Conservation (phyloP, 441 rosid genomes). For the Populus hybrid region DNA sequence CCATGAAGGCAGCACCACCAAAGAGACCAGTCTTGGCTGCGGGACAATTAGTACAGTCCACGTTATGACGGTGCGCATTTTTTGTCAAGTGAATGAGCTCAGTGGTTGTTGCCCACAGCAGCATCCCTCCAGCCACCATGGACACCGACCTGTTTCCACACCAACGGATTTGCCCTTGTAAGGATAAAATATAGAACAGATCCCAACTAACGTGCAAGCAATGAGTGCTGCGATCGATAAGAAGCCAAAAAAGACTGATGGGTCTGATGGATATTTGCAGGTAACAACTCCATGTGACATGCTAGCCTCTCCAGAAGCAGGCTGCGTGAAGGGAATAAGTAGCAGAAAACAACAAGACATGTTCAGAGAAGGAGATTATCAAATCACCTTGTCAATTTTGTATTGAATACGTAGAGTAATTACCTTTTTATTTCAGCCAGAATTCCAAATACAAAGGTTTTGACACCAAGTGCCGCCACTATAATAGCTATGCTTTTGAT, state of each 20-base stretch:
- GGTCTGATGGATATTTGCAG: conserved; percentile 78
- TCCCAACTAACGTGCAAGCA: conserved; percentile 44
- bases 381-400: background rate
- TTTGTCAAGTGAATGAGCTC: conserved; percentile 60
- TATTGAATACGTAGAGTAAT: too few species aligned
- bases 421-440: conserved; percentile 25
- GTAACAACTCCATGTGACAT: conserved; percentile 46
- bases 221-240: conserved; percentile 52
- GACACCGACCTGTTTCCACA: conserved; percentile 38
- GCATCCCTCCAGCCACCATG: conserved; percentile 48
- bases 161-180: conserved; percentile 58
- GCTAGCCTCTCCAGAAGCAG: conserved; percentile 57
- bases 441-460: conserved; percentile 21
- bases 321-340: conserved; percentile 29
- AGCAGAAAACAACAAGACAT: background rate
- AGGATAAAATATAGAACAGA: conserved; percentile 55
- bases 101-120: conserved; percentile 66
- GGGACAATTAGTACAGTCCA: conserved; percentile 39
- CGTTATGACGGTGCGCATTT: conserved; percentile 39
- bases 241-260: conserved; percentile 53
- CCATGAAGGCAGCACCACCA: conserved; percentile 74
- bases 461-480: conserved; percentile 14
- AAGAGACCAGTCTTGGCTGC: conserved; percentile 80
- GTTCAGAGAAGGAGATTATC: background rate
- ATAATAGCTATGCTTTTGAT: conserved; percentile 7